Base-by-base conservation (phyloP, 2,329 filamentous ascomycete species). In the Herpotrichia juniperi region DNA sequence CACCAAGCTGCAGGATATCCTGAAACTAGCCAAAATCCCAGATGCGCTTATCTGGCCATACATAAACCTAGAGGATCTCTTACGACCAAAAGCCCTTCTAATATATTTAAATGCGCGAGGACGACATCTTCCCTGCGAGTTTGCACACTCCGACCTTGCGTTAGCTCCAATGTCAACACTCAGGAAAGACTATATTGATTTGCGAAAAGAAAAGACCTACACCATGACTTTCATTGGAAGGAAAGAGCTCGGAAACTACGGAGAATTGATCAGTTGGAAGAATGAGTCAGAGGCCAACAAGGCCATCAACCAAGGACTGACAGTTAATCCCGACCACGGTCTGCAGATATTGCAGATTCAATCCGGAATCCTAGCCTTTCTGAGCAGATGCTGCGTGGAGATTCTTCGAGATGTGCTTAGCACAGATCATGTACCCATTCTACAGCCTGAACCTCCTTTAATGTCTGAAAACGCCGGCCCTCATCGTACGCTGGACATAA, bases 61-160 rank as follows among this genome's bases (percentile, higher is more conserved):
- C 40, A 78, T 87, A 62, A 87, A 87, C 56, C 72, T 81, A 34
- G 81, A 87, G 48, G 83, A 87, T 57, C 69, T 87, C 0, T 46
- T 60, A 0, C 71, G 77, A 19, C 63, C 75, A 0, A 79, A 77
- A 42, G 52, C 68, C 0, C 59, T 87, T 8, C 64, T 87, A 6
- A 46, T 57, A 1, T 69, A 87, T 17, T 62, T 87, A 10, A 82
- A 84, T 48, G 67, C 81, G 0, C 75, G 84, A 6, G 82, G 74
- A 4, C 76, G 79, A 0, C 60, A 83, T 48, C 52, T 61, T 0
- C 83, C 83, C 0, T 62, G 71, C 7, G 54, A 63, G 0, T 87
- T 87, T 56, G 79, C 79, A 0, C 69, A 62, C 0, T 73, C 74
- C 0, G 83, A 86, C 54, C 54, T 63, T 10, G 70, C 58, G 21